These are phyloP conservation scores for Agaricus sinodeliciosus DNA, from an alignment of 768 basidiomycete genomes.

Conservation along the genomic window DNA sequence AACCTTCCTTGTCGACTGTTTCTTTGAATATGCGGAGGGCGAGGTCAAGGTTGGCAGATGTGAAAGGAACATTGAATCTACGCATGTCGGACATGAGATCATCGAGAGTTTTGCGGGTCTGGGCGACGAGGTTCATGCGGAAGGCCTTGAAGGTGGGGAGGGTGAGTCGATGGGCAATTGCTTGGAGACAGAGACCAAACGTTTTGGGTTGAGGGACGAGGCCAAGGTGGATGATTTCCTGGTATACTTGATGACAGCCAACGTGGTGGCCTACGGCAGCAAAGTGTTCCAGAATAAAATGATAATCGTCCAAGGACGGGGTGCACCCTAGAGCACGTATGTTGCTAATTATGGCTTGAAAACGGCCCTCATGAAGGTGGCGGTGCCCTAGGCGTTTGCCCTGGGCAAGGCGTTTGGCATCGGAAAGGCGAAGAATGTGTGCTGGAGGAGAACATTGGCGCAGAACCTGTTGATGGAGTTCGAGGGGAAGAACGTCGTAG, in stretches of 20 bases:
- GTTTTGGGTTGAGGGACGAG: constrained; percentile 47
- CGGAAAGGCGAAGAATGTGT: constrained; percentile 34
- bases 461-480: constrained; percentile 64
- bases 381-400: constrained; percentile 29
- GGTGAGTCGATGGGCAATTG: constrained; percentile 60
- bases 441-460: constrained; percentile 54
- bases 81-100: constrained; percentile 56
- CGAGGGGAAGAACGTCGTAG: constrained; percentile 46
- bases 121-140: constrained; percentile 27
- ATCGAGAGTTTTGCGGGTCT: constrained; percentile 41
- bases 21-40: constrained; percentile 64
- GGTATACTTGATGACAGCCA: constrained; percentile 54
- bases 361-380: constrained; percentile 60
- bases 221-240: constrained; percentile 44
- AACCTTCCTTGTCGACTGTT: constrained; percentile 46
- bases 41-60: constrained; percentile 59
- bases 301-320: constrained; percentile 60
- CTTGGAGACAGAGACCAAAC: constrained; percentile 58
- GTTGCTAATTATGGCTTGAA: constrained; percentile 62
- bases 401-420: constrained; percentile 33
- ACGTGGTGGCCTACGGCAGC: constrained; percentile 66
- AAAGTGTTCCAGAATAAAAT: constrained; percentile 70
- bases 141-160: constrained; percentile 43
- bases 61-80: constrained; percentile 37
- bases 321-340: constrained; percentile 48